These are phyloP conservation scores for Diaporthe citrichinensis DNA, from an alignment of 2,329 filamentous ascomycete genomes.

Conservation along the genomic window DNA sequence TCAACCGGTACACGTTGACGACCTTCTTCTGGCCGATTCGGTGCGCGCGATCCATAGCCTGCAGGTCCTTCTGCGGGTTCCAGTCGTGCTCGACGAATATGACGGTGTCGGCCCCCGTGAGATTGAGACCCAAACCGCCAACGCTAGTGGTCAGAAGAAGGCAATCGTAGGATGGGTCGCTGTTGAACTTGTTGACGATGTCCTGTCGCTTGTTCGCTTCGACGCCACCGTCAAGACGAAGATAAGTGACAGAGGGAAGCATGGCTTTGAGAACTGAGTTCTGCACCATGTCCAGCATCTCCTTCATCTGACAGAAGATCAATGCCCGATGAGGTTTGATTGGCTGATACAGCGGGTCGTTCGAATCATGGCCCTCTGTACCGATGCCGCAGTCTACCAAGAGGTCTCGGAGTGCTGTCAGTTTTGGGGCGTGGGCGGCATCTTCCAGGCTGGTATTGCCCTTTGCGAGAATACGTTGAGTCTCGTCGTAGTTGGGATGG, in stretches of 20 bases:
- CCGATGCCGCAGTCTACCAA: slow-evolving; percentile 99
- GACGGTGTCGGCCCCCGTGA: slow-evolving; percentile 97
- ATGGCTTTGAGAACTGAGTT: slow-evolving; percentile 91
- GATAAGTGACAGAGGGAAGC: slow-evolving; percentile 91
- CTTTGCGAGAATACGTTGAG: slow-evolving; percentile 83
- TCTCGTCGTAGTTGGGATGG: slow-evolving; percentile 90
- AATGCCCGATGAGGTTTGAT: slow-evolving; percentile 97
- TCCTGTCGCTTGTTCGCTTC: slow-evolving; percentile 95
- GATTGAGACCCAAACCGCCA: slow-evolving; percentile 91
- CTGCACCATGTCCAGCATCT: slow-evolving; percentile 99
- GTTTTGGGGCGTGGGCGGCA: slow-evolving; percentile 89
- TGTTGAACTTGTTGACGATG: slow-evolving; percentile 99
- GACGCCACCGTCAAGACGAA: slow-evolving; percentile 94
- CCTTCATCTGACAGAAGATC: slow-evolving; percentile 99
- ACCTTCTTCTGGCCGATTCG: slow-evolving; percentile 99
- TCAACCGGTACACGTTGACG: slow-evolving; percentile 97
- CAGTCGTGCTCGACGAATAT: slow-evolving; percentile 99
- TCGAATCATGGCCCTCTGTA: slow-evolving; percentile 73
- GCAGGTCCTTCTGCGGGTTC: slow-evolving; percentile 98
- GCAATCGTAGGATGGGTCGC: slow-evolving; percentile 95
- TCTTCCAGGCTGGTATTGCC: slow-evolving; percentile 89
- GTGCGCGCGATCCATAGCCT: slow-evolving; percentile 99
- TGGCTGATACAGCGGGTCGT: slow-evolving; percentile 77
- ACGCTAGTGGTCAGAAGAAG: slow-evolving; percentile 95
- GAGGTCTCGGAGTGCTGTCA: slow-evolving; percentile 89